A percentile compares a stretch with the other conserved stretches of the same genome.
Evolutionary conservation across 73 alveolate species (phyloP).

Genomic region (Tetrahymena thermophila): DNA sequence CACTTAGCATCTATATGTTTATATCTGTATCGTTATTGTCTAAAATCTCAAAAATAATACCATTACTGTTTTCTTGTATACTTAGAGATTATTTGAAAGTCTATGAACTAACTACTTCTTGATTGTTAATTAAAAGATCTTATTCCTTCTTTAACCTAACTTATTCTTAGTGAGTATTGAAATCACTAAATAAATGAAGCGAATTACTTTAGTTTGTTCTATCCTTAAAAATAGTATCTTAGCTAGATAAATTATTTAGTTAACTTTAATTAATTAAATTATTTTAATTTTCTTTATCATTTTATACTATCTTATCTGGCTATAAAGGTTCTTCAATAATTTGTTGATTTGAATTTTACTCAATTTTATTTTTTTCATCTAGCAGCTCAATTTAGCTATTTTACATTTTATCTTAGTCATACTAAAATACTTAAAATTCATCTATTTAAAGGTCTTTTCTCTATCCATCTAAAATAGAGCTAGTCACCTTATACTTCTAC

Average conservation of each 20-base stretch:
- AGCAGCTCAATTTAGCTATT: not conserved
- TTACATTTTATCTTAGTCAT: not conserved
- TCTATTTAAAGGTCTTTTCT: constrained; percentile 38
- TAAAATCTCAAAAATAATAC: not conserved
- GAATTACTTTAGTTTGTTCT: not conserved
- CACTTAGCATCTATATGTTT: not conserved
- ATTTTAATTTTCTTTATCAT: not conserved
- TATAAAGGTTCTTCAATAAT: not conserved
- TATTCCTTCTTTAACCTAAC: not conserved
- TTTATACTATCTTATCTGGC: not conserved
- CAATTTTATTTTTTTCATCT: not conserved
- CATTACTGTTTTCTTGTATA: not conserved
- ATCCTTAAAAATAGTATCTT: not conserved
- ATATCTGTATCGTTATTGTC: not conserved
- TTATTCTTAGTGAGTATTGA: not conserved
- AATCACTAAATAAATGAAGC: not conserved
- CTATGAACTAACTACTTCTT: not conserved
- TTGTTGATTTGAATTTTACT: not conserved
- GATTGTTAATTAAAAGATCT: too few species aligned
- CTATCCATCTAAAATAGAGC: constrained; percentile 68
- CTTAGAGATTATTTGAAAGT: not conserved
- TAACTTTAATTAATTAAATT: too few species aligned
- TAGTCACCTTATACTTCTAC: constrained; percentile 74
- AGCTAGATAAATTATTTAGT: not conserved
- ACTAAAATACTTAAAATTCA: not conserved